Base-by-base conservation (phyloP, 2,329 filamentous ascomycete genomes). In the Orbilia javanica region DNA sequence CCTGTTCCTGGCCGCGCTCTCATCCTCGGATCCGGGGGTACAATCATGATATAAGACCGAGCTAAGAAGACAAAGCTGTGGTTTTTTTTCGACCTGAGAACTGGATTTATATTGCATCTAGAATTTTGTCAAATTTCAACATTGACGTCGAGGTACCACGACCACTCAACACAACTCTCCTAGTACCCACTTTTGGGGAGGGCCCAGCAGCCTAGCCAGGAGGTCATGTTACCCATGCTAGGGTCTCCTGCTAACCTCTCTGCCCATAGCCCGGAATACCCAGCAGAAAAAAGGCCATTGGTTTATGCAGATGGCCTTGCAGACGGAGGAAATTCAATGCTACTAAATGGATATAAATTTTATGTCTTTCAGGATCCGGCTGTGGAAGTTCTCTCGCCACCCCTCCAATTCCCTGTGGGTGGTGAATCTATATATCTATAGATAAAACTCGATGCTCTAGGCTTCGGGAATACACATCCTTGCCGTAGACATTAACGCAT, bases 161-260 rank as follows among this genome's bases (percentile, higher is more conserved):
- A 67, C 74, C 52, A 53, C 67, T 72, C 74, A 78, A 78, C 74
- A 78, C 74, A 78, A 72, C 74, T 72, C 67, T 64, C 62, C 74
- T 39, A 55, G 67, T 71, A 55, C 67, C 74, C 74, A 78, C 67
- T 78, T 78, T 71, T 76, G 22, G 31, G 15, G 60, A 46, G 42
- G 62, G 25, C 48, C 74, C 72, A 42, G 69, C 52, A 55, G 67
- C 74, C 74, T 57, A 44, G 57, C 67, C 52, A 71, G 74, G 50
- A 66, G 62, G 67, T 73, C 69, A 73, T 73, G 69, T 73, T 73
- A 73, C 69, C 69, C 69, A 65, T 73, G 69, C 46, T 65, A 34
- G 44, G 64, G 60, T 48, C 53, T 60, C 36, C 50, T 73, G 50
- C 64, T 27, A 60, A 60, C 55, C 55, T 60, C 55, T 42, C 55